Percentiles rank a stretch among this genome's conserved stretches.
Conservation (phyloP, 1,284 basidiomycete genomes). For the Cutaneotrichosporon cyanovorans region DNA sequence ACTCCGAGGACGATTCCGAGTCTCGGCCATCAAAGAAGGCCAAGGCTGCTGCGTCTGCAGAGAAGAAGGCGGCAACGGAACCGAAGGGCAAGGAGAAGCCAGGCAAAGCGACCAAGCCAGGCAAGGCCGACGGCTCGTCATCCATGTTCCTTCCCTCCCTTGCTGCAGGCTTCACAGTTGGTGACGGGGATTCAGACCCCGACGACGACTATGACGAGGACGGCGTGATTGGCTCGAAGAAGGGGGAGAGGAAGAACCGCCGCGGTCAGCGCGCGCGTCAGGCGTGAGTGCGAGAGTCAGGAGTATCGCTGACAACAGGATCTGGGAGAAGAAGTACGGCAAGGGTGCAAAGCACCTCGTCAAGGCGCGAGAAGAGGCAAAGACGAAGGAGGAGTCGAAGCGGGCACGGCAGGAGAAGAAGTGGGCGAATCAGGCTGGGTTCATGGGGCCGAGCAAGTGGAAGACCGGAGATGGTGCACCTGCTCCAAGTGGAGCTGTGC, state of each 20-base stretch:
- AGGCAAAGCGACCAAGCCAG: conserved; percentile 19
- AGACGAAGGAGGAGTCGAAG: background rate
- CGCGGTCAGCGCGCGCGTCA: conserved; percentile 83
- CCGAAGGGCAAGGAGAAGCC: conserved; percentile 11
- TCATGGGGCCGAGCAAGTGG: too few species aligned
- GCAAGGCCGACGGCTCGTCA: conserved; percentile 35
- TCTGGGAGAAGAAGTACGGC: conserved; percentile 97
- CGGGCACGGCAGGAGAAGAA: background rate
- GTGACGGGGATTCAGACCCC: conserved; percentile 66
- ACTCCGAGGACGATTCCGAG: conserved; percentile 22
- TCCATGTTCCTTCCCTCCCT: conserved; percentile 85
- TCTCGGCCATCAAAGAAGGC: conserved; percentile 20
- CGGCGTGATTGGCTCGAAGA: conserved; percentile 48
- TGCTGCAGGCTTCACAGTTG: conserved; percentile 73
- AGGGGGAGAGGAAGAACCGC: conserved; percentile 66
- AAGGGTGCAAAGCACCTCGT: conserved; percentile 83
- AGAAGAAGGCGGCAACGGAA: background rate
- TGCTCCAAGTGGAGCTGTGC: background rate
- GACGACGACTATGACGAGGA: conserved; percentile 60
- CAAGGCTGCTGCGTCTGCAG: conserved; percentile 11
- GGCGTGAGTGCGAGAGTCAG: conserved; percentile 58
- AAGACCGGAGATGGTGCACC: background rate
- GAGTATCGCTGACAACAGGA: conserved; percentile 51
- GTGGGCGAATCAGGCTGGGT: conserved; percentile 1
- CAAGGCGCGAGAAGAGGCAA: conserved; percentile 48